A percentile compares a stretch with the other conserved stretches of the same genome.
Evolutionary conservation across 148 eudicot genomes (phyloP).

Genomic region (Cornus florida): DNA sequence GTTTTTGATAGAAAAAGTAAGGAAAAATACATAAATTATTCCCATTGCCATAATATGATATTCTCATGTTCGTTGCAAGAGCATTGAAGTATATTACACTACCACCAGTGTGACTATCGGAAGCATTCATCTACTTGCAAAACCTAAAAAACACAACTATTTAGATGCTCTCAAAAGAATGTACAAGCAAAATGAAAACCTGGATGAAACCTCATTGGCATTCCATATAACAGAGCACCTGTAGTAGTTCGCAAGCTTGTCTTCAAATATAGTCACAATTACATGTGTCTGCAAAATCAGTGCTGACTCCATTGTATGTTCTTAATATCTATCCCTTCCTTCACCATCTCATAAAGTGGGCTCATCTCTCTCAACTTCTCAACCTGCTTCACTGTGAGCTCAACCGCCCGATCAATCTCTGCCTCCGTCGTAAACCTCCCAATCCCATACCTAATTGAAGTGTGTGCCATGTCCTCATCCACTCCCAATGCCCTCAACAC

Average conservation of each 20-base stretch:
- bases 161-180: not conserved
- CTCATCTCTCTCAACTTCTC: conserved; percentile 93
- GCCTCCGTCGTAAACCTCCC: conserved; percentile 92
- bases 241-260: not conserved
- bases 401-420: conserved; percentile 74
- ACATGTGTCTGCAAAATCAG: conserved; percentile 16
- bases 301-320: conserved; percentile 90
- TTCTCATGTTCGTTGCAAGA: not conserved
- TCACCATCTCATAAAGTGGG: conserved; percentile 91
- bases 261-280: too few relatives aligned
- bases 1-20: too few relatives aligned
- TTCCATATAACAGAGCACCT: not conserved
- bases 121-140: not conserved
- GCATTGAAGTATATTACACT: not conserved
- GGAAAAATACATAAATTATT: not conserved
- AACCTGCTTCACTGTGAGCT: conserved; percentile 73
- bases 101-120: not conserved
- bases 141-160: not conserved
- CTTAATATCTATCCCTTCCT: conserved; percentile 87
- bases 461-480: conserved; percentile 98
- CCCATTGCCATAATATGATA: not conserved
- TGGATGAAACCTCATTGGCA: conserved; percentile 1
- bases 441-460: conserved; percentile 90
- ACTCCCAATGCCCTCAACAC: conserved; percentile 96
- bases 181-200: conserved; percentile 3